Conservation (phyloP, 2,329 filamentous ascomycete genomes). For the Diplodia seriata region DNA sequence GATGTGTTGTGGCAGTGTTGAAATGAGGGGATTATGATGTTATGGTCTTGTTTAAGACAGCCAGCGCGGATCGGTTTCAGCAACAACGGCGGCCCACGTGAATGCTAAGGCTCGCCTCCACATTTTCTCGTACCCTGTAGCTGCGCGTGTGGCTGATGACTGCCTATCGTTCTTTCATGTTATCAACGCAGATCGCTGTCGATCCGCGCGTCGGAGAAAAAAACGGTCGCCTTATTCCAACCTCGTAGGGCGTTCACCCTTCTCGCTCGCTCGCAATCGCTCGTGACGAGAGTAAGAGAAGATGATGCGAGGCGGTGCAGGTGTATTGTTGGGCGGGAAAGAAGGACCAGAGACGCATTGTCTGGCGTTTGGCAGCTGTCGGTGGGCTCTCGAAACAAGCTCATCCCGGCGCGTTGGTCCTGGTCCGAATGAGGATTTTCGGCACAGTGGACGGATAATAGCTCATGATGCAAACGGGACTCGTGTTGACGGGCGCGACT, state of each 20-base stretch:
- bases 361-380: neutral
- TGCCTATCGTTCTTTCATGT: neutral
- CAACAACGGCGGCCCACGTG: neutral
- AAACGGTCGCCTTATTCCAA: neutral
- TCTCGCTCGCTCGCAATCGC: neutral
- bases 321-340: neutral
- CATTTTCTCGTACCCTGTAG: neutral
- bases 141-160: neutral
- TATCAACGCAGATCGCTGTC: conserved; percentile 25
- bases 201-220: conserved; percentile 6
- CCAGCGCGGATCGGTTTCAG: neutral
- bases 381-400: neutral
- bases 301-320: neutral
- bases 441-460: neutral
- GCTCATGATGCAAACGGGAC: neutral
- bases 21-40: neutral
- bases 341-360: neutral
- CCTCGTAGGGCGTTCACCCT: conserved; percentile 15
- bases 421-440: neutral
- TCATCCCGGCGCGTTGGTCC: neutral
- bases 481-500: neutral
- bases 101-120: neutral
- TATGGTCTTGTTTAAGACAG: neutral
- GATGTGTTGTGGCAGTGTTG: neutral
- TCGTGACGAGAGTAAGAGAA: neutral